Evolutionary conservation across 1,284 basidiomycete species (phyloP).

Genomic region (Puccinia coronata): DNA sequence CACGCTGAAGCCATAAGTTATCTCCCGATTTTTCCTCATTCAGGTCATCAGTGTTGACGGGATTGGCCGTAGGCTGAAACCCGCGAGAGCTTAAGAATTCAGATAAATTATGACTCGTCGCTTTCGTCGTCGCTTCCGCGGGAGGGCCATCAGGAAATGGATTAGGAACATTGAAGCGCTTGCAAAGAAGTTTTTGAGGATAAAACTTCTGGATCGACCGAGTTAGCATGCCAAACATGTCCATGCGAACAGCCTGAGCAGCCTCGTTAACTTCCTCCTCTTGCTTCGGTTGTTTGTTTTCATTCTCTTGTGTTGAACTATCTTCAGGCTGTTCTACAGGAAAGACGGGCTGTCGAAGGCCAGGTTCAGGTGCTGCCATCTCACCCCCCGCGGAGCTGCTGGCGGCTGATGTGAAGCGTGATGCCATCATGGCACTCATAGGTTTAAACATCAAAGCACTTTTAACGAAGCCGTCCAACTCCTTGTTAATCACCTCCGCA

Average conservation of each 20-base stretch:
- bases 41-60: constrained; percentile 61
- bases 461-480: constrained; percentile 81
- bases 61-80: constrained; percentile 24
- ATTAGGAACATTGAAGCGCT: constrained; percentile 89
- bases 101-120: constrained; percentile 54
- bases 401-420: constrained; percentile 78
- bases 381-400: constrained; percentile 65
- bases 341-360: constrained; percentile 73
- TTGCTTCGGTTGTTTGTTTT: constrained; percentile 52
- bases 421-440: constrained; percentile 86
- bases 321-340: constrained; percentile 61
- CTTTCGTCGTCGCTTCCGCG: constrained; percentile 52
- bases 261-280: constrained; percentile 62
- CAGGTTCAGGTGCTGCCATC: constrained; percentile 64
- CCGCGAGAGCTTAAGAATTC: constrained; percentile 51
- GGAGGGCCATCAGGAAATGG: constrained; percentile 66
- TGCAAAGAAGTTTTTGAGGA: constrained; percentile 80
- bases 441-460: constrained; percentile 88
- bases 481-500: constrained; percentile 72
- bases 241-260: constrained; percentile 75
- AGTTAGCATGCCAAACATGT: constrained; percentile 84
- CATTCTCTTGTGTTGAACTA: constrained; percentile 49
- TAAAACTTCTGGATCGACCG: constrained; percentile 73
- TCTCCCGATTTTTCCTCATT: constrained; percentile 59
- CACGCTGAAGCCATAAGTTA: constrained; percentile 30